phyloP scores from a whole-genome alignment of 2,329 filamentous ascomycete genomes.

The Rasamsonia emersonii region DNA sequence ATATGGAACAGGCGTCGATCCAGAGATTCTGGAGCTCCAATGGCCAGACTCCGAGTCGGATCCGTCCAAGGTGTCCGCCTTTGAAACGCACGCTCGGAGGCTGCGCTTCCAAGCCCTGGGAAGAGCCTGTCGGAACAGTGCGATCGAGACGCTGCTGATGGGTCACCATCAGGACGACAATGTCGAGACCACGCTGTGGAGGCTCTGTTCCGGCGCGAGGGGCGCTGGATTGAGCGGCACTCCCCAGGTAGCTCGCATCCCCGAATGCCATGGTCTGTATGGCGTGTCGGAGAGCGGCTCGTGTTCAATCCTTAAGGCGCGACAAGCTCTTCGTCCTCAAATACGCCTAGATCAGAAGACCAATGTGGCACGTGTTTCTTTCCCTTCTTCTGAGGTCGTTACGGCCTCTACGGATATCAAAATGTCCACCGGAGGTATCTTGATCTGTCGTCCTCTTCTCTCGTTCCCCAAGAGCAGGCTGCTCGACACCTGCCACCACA shows the following conservation, averaged over 20 bases:
- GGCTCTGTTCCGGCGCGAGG: constrained; percentile 59
- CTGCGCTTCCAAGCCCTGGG: constrained; percentile 68
- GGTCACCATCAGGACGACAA: constrained; percentile 89
- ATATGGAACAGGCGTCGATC: constrained; percentile 20
- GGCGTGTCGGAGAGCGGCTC: constrained; percentile 60
- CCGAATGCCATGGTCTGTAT: constrained; percentile 70
- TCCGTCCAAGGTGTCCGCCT: constrained; percentile 46
- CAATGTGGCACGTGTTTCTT: constrained; percentile 1
- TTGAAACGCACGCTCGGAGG: constrained; percentile 69
- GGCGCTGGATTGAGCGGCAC: constrained; percentile 69
- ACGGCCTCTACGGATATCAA: no score
- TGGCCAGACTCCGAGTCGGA: constrained; percentile 39
- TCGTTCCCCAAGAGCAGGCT: constrained; percentile 60
- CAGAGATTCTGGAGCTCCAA: constrained; percentile 35
- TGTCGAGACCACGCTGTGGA: constrained; percentile 79
- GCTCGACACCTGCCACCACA: constrained; percentile 55
- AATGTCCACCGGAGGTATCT: constrained; percentile 27
- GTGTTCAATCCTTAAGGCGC: constrained; percentile 27
- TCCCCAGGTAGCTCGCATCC: constrained; percentile 56
- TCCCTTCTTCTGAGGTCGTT: neutral
- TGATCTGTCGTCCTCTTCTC: constrained; percentile 30
- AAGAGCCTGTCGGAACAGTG: constrained; percentile 43
- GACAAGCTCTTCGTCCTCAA: constrained; percentile 29
- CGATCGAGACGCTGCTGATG: constrained; percentile 57
- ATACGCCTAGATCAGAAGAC: constrained; percentile 3